Base-by-base conservation (phyloP, 306 rosid genomes). In the Vicia faba region DNA sequence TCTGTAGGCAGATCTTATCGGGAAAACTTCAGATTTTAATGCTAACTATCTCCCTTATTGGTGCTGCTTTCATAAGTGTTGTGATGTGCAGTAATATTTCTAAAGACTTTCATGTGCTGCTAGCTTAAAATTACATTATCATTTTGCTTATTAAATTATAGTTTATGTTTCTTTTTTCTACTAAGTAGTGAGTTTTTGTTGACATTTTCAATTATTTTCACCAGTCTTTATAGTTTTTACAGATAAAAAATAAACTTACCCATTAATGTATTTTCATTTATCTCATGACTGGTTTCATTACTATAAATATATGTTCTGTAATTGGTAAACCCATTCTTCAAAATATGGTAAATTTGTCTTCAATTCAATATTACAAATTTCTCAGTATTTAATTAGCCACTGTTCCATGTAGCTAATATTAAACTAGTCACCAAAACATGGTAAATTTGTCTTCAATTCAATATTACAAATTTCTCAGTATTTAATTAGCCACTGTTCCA, bases 201-300 rank as follows among this genome's bases (percentile, higher is more conserved):
- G 36, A 46, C 54, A 39, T 64, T 41, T 43, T 77, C 58, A 45
- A 49, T 61, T 53, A 4, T 75, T 28, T 61, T 73, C 25, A 35
- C 49, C 16, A 6, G 11, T 35, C 8, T 35, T 29, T 11, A 16
- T 72, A 20, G 40, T 66, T 61, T 61, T 51, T 43, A 12, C 16
- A 11, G 7, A 20, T 58, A 16, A 33, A 33, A n/a, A 63, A 71
- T 71, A 60, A 46, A 48, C 14, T 60, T 58, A 11, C 66, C 11
- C 4, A 2, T 41, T 44, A 19, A 45, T 58, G 49, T 45, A 19
- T 59, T 70, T 70, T 59, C 23, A 51, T 20, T 51, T 51, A 20
- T 58, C 8, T 12, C 40, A 15, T 46, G 18, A 46, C 60, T 46
- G 15, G 20, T 46, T 46, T 20, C 50, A 59, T 70, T 28, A 58